These are phyloP conservation scores for Mycena rebaudengoi DNA, from an alignment of 768 basidiomycete species.

Conservation along the genomic window DNA sequence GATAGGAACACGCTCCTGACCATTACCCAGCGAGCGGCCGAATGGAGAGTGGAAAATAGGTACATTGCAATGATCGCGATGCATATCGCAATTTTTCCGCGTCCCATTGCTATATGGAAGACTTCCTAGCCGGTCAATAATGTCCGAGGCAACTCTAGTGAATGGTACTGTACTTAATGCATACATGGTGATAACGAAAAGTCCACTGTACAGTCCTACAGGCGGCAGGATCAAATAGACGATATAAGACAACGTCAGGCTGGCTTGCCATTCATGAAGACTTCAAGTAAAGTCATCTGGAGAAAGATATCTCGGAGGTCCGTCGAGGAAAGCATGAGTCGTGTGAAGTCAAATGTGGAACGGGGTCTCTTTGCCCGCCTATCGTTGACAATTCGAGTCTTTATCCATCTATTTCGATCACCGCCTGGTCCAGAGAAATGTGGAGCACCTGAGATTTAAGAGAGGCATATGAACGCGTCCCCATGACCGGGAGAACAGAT, in stretches of 20 bases:
- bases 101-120: background rate
- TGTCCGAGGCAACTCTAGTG: background rate
- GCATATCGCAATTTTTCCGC: background rate
- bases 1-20: conserved; percentile 12
- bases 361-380: too few relatives aligned
- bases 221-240: too few relatives aligned
- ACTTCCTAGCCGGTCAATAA: background rate
- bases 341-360: too few relatives aligned
- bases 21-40: conserved; percentile 3
- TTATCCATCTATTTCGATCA: too few relatives aligned
- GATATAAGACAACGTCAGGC: background rate
- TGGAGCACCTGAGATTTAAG: too few relatives aligned
- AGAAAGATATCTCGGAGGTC: background rate
- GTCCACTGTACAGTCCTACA: background rate
- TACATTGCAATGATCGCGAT: conserved; percentile 16
- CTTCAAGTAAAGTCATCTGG: background rate
- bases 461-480: too few relatives aligned
- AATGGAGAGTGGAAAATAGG: conserved; percentile 14
- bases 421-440: too few relatives aligned
- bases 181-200: background rate
- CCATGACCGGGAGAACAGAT: too few relatives aligned
- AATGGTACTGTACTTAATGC: background rate
- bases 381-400: too few relatives aligned
- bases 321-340: too few relatives aligned
- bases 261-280: background rate